These are phyloP conservation scores for Phaeosphaeriaceae sp. DNA, from an alignment of 2,329 filamentous ascomycete genomes.

Conservation along the genomic window DNA sequence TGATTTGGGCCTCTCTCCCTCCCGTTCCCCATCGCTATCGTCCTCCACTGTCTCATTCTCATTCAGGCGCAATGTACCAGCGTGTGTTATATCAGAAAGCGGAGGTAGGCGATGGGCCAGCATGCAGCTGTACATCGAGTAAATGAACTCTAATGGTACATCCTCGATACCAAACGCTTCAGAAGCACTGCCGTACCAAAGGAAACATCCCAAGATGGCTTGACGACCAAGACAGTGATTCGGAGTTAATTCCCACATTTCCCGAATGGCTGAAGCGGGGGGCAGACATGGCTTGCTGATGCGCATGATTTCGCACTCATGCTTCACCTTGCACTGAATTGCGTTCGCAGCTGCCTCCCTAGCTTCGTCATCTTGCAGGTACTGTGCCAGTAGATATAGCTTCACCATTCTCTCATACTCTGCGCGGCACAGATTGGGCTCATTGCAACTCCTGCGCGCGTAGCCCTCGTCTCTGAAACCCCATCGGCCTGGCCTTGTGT, in stretches of 20 bases:
- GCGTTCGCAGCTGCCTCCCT: not conserved
- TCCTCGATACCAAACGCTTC: not conserved
- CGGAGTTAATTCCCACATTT: not conserved
- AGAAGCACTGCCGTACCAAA: not conserved
- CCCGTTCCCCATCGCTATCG: too few relatives aligned
- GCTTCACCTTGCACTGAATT: not conserved
- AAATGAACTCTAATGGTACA: not conserved
- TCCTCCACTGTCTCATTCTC: too few relatives aligned
- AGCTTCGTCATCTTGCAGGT: not conserved
- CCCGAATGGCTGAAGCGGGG: not conserved
- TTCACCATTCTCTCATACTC: not conserved
- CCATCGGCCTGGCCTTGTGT: not conserved
- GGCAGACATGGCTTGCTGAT: not conserved
- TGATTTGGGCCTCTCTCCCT: too few relatives aligned
- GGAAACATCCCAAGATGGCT: not conserved
- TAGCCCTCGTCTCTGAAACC: too few relatives aligned
- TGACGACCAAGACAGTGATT: not conserved
- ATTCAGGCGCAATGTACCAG: too few relatives aligned
- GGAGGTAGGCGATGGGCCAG: not conserved
- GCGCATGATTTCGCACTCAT: not conserved
- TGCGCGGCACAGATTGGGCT: not conserved
- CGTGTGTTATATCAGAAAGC: too few relatives aligned
- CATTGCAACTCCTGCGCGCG: too few relatives aligned
- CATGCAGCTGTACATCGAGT: not conserved
- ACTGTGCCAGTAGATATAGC: conserved; percentile 26